A percentile compares a stretch with the other conserved stretches of the same genome.
These are phyloP conservation scores for Dactylella cylindrospora DNA, from an alignment of 2,329 filamentous ascomycete genomes.

Conservation along the genomic window DNA sequence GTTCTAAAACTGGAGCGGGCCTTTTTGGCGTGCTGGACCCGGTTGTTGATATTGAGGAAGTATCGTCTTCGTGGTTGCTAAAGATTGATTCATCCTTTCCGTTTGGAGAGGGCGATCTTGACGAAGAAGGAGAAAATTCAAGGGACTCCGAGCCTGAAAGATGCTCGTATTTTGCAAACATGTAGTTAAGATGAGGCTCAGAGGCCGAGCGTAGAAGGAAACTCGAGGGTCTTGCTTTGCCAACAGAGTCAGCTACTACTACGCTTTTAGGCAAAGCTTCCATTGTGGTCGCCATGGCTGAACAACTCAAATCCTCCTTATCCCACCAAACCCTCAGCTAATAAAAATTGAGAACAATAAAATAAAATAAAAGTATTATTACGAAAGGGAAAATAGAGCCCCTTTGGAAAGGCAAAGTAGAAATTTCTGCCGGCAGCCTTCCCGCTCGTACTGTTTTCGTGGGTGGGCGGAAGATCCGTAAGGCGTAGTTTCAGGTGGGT, in stretches of 20 bases:
- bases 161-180: slow-evolving; percentile 41
- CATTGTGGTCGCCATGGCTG: slow-evolving; percentile 36
- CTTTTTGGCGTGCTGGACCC: slow-evolving; percentile 35
- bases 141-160: slow-evolving; percentile 19
- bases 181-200: slow-evolving; percentile 42
- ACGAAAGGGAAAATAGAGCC: slow-evolving; percentile 2
- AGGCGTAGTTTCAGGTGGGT: slow-evolving; percentile 33
- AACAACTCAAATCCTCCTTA: slow-evolving; percentile 34
- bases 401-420: slow-evolving; percentile 10
- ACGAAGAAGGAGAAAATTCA: slow-evolving; percentile 40
- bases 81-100: slow-evolving; percentile 44
- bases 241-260: slow-evolving; percentile 38
- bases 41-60: slow-evolving; percentile 37
- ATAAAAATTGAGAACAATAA: no score
- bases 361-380: background rate
- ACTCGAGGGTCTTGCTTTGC: slow-evolving; percentile 31
- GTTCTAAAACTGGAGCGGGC: slow-evolving; percentile 35
- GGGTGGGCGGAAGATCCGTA: slow-evolving; percentile 26
- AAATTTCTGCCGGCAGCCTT: background rate
- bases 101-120: slow-evolving; percentile 37
- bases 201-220: slow-evolving; percentile 39
- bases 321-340: no score
- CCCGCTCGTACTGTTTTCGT: background rate
- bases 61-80: slow-evolving; percentile 40
- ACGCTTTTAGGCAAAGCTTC: slow-evolving; percentile 44